These are phyloP conservation scores for Grosmannia serpens DNA, from an alignment of 2,329 filamentous ascomycete genomes.

Conservation along the genomic window DNA sequence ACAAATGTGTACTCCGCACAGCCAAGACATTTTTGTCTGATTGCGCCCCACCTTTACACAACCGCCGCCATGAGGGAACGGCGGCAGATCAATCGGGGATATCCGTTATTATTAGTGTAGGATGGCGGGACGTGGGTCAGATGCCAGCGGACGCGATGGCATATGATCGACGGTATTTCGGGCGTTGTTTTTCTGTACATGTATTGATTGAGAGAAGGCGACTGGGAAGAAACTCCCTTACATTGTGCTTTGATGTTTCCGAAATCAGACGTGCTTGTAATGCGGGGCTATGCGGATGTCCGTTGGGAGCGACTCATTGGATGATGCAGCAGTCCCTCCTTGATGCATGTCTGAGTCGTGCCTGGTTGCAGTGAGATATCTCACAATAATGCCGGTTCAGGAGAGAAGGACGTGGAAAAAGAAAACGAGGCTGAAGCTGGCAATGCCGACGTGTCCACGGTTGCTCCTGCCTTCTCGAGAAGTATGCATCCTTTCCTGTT, in stretches of 20 bases:
- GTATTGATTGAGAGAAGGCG: not conserved
- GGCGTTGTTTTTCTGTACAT: not conserved
- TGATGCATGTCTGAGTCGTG: not conserved
- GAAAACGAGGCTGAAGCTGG: no score
- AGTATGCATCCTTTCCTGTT: no score
- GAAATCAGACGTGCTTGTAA: not conserved
- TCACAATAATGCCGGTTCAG: not conserved
- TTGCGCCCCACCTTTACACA: not conserved
- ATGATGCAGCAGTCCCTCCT: slow-evolving; percentile 6
- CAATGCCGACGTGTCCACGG: no score
- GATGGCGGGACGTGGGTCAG: not conserved
- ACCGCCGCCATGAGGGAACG: not conserved
- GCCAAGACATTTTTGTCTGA: no score
- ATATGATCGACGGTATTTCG: not conserved
- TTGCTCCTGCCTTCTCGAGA: no score
- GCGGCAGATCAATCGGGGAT: not conserved
- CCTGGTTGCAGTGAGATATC: not conserved
- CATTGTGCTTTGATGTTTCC: not conserved
- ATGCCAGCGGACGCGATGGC: not conserved
- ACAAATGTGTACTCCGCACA: not conserved
- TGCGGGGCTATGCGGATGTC: not conserved
- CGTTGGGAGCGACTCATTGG: slow-evolving; percentile 5
- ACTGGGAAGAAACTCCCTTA: not conserved
- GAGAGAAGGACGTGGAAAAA: not conserved
- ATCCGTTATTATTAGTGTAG: not conserved